Evolutionary conservation across 148 eudicot genomes (phyloP), one percentile per base, ranked within the genome.

Genomic region (Chenopodium formosanum): DNA sequence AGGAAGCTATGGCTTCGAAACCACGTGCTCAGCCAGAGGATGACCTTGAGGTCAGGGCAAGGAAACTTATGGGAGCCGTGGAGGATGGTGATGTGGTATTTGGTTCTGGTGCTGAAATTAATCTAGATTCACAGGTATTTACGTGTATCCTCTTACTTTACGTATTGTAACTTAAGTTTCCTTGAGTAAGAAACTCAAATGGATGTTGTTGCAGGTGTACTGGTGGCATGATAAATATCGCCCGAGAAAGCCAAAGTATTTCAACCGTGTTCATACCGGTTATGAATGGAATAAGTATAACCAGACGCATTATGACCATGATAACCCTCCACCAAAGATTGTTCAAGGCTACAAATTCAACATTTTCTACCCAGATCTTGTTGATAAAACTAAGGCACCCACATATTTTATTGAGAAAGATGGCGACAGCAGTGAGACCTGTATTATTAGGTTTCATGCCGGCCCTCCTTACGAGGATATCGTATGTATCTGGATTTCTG

Each of bases 181-280:
- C 46, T 53, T 62, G 32, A 4, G 17, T 32, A 22, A 65, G 37
- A 56, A 65, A 65, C 73, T 72, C 22, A 81, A 37, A 22, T 37
- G 23, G 44, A 19, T 73, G 64, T 56, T 73, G n/a, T 34, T 88
- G 72, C 92, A 93, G 97, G 99, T 96, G 17, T 96, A 96, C 80
- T 96, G 99, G 99, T 96, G 99, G 99, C 99, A 94, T 84, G 99
- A 96, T 84, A 96, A 96, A 73, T 96, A 94, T 79, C 95, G 99
- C 2, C 99, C 99, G 1, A 88, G 99, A 85, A 96, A 96, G 80
- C 99, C 99, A 1, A 96, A 96, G 85, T 96, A 96, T 84, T 96
- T 96, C 77, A 96, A 96, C 73, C 98, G 99, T 63, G 99, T 96
- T 75, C 99, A 96, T 82, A 96, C 99, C n/a, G 99, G 99, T 56